A percentile compares a stretch with the other conserved stretches of the same genome.
Conservation (phyloP, 805 yeast genomes). For the Ogataea paradorogensis region DNA sequence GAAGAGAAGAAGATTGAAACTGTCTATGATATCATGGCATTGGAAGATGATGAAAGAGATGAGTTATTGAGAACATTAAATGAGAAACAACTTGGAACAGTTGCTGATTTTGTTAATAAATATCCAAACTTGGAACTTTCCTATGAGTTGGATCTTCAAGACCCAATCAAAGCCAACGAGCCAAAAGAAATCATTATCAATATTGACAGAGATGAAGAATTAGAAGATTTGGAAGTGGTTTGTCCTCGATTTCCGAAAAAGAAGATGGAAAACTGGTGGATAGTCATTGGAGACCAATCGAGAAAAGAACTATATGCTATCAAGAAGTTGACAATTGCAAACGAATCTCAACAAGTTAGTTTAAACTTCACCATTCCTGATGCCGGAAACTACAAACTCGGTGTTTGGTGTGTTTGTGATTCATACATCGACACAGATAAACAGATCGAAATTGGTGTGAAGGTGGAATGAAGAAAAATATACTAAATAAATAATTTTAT, state of each 20-base stretch:
- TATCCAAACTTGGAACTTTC: slow-evolving; percentile 82
- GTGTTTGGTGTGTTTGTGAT: slow-evolving; percentile 87
- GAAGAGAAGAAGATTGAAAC: slow-evolving; percentile 54
- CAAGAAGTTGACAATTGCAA: slow-evolving; percentile 55
- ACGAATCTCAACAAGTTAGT: slow-evolving; percentile 49
- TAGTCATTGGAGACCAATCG: slow-evolving; percentile 69
- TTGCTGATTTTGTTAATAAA: slow-evolving; percentile 85
- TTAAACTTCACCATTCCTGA: slow-evolving; percentile 57
- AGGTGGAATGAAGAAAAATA: slow-evolving; percentile 8
- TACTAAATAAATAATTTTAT: neutral
- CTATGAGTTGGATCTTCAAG: slow-evolving; percentile 45
- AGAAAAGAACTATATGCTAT: slow-evolving; percentile 67
- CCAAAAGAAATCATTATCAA: slow-evolving; percentile 46
- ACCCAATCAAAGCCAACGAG: slow-evolving; percentile 43
- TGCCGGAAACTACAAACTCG: slow-evolving; percentile 58
- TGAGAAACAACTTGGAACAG: slow-evolving; percentile 50
- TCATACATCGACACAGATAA: slow-evolving; percentile 92
- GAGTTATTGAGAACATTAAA: slow-evolving; percentile 52
- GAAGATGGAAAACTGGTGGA: slow-evolving; percentile 81
- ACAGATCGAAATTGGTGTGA: slow-evolving; percentile 52
- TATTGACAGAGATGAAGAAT: slow-evolving; percentile 73
- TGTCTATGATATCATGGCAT: slow-evolving; percentile 73
- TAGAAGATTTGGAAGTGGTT: slow-evolving; percentile 56
- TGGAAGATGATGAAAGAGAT: slow-evolving; percentile 65
- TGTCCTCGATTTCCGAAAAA: slow-evolving; percentile 57